These are phyloP conservation scores for Chaetoceros tenuissimus DNA, from an alignment of 108 stramenopile genomes.

Conservation along the genomic window DNA sequence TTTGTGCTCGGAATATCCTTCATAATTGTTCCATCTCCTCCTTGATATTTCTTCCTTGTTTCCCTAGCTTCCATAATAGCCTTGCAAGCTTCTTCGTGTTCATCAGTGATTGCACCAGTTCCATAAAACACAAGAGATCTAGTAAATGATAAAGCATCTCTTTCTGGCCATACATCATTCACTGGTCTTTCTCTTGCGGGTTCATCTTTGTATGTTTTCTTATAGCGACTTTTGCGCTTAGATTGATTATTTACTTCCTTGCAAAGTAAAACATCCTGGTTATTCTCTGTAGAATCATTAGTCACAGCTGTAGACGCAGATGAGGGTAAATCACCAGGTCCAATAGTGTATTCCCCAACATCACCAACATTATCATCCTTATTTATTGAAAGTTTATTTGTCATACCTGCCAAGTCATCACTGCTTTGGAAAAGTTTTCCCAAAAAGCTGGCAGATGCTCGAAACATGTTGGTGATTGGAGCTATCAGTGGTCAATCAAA, in stretches of 20 bases:
- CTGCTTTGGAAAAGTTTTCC: constrained; percentile 77
- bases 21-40: constrained; percentile 22
- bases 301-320: too few species aligned
- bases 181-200: constrained; percentile 75
- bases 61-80: constrained; percentile 56
- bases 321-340: too few species aligned
- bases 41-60: constrained; percentile 67
- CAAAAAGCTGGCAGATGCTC: constrained; percentile 6
- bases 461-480: not conserved
- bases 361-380: too few species aligned
- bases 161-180: constrained; percentile 27
- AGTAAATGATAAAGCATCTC: constrained; percentile 79
- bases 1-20: not conserved
- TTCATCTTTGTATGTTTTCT: constrained; percentile 35
- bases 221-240: too few species aligned
- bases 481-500: not conserved
- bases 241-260: too few species aligned
- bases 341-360: too few species aligned
- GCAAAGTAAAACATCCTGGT: too few species aligned
- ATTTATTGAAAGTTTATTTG: too few species aligned
- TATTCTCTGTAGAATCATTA: too few species aligned
- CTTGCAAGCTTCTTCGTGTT: constrained; percentile 64
- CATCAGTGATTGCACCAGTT: constrained; percentile 62
- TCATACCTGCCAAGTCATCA: constrained; percentile 47
- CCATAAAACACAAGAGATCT: constrained; percentile 85